Percentiles rank a stretch among this genome's conserved stretches.
Conservation (phyloP, 345 rosid species). For the Aquilaria malaccensis region DNA sequence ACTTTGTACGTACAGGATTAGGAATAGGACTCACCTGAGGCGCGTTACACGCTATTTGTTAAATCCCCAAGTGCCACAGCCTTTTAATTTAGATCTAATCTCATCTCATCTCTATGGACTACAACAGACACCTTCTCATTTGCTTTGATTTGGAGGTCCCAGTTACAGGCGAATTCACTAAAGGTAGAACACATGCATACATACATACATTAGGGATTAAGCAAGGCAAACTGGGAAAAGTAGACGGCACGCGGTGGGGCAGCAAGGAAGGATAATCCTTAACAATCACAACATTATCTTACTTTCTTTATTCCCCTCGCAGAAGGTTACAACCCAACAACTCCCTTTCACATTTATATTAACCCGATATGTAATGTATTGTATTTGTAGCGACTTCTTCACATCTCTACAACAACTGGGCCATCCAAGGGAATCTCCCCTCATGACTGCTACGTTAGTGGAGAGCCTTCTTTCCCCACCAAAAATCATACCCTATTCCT, state of each 20-base stretch:
- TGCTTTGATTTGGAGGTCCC: too few relatives aligned
- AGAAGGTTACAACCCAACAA: neutral
- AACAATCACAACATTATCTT: conserved; percentile 1
- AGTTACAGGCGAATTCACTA: too few relatives aligned
- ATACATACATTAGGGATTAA: too few relatives aligned
- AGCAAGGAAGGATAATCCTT: conserved; percentile 10
- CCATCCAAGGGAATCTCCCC: conserved; percentile 16
- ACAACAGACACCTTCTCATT: too few relatives aligned
- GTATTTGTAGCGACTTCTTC: neutral
- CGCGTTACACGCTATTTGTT: too few relatives aligned
- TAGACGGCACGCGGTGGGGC: conserved; percentile 30
- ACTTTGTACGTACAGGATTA: too few relatives aligned
- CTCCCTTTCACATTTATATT: conserved; percentile 4
- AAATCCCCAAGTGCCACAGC: too few relatives aligned
- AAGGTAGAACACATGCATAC: too few relatives aligned
- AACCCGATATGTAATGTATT: neutral
- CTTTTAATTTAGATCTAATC: too few relatives aligned
- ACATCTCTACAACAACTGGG: conserved; percentile 1
- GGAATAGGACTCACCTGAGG: too few relatives aligned
- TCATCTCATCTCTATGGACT: too few relatives aligned
- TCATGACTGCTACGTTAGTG: conserved; percentile 20
- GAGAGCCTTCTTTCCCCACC: conserved; percentile 9
- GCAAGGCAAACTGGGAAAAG: neutral
- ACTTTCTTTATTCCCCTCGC: neutral
- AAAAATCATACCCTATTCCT: neutral